Conservation (phyloP, 1,284 basidiomycete genomes). For the Irpex sp. region DNA sequence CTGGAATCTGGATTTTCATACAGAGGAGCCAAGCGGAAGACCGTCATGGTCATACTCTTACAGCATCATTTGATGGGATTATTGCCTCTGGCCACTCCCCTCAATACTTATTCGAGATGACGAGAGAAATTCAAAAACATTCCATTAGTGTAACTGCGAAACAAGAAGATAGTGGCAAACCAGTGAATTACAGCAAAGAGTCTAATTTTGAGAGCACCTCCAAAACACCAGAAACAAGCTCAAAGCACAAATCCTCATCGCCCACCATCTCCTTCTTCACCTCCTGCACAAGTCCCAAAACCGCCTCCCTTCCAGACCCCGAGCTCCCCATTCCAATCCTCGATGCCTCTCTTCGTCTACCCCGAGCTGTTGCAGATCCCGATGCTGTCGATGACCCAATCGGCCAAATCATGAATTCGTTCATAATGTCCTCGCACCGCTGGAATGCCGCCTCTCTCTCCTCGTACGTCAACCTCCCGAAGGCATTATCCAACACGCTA, state of each 20-base stretch:
- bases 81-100: too few relatives aligned
- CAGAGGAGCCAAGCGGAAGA: neutral
- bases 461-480: constrained; percentile 84
- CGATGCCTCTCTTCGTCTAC: constrained; percentile 37
- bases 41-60: neutral
- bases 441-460: constrained; percentile 88
- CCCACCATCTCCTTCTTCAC: constrained; percentile 67
- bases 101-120: neutral
- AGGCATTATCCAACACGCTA: constrained; percentile 92
- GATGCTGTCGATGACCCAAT: constrained; percentile 52
- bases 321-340: constrained; percentile 54
- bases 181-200: constrained; percentile 58
- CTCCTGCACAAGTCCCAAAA: constrained; percentile 78
- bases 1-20: too few relatives aligned
- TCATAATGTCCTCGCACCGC: constrained; percentile 87
- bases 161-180: neutral
- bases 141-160: neutral
- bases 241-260: constrained; percentile 79
- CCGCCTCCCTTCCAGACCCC: constrained; percentile 59
- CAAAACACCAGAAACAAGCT: constrained; percentile 86
- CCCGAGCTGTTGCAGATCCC: constrained; percentile 24
- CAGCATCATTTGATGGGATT: neutral
- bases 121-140: neutral
- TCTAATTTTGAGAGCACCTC: constrained; percentile 90
- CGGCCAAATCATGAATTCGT: constrained; percentile 89